Base-by-base conservation (phyloP, 331 rosid genomes). In the Malus hybrid region DNA sequence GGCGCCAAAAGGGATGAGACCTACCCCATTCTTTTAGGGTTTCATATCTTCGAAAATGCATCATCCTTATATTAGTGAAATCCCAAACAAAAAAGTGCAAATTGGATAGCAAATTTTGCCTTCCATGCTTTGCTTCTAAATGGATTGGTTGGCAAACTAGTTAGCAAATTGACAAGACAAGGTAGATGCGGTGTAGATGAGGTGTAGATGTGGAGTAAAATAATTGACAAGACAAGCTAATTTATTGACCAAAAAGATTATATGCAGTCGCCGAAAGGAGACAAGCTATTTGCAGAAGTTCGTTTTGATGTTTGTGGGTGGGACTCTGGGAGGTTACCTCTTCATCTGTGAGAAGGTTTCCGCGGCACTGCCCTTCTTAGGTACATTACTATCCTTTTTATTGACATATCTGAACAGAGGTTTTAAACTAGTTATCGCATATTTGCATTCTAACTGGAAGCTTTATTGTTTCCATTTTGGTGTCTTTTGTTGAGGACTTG, bases 351-450 rank as follows among this genome's bases (percentile, higher is more conserved):
- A 85, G 97, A 93, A 82, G 94, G 90, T 91, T 93, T 93, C 66
- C 88, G 96, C 60, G 98, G 98, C 83, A 93, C 98, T 18, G 94
- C 94, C 5, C 86, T 93, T 70, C 90, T 91, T 46, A 93, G 98
- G 98, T 91, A 83, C 68, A 71, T 63, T 48, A 13, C 57, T 39
- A 14, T 36, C 52, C 52, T 70, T 57, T 28, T 32, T 32, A 9
- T n/a, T 19, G 5, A 55, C 34, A 76, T 28, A 52, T 59, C 10
- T 24, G 76, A 31, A 19, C 27, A 5, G 31, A 12, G 13, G 10
- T 69, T 14, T 10, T 1, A 31, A 52, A 27, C 6, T 46, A 24
- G 42, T 10, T 46, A 28, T 2, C 11, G 74, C 6, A 29, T 20
- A 31, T 16, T 33, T 65, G 48, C n/a, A 31, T 42, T 46, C 46